Conservation (phyloP, 2,329 filamentous ascomycete genomes). For the Alternaria atra region DNA sequence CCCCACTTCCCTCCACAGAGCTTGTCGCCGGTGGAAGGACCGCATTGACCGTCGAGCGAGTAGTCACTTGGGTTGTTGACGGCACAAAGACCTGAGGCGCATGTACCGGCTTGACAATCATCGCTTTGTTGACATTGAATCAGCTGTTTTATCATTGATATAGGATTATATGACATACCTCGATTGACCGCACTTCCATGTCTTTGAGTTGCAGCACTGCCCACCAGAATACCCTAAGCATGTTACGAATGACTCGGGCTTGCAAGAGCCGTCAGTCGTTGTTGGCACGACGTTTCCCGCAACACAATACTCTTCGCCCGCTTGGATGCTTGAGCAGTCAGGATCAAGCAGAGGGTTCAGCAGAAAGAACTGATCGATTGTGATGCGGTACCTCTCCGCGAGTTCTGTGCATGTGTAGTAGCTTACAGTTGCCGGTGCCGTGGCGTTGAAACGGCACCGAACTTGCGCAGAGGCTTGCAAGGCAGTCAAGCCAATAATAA, state of each 20-base stretch:
- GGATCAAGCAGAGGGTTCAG: slow-evolving; percentile 14
- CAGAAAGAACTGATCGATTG: slow-evolving; percentile 11
- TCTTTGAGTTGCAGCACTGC: slow-evolving; percentile 42
- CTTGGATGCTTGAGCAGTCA: slow-evolving; percentile 14
- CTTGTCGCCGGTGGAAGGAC: slow-evolving; percentile 14
- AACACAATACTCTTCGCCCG: background rate
- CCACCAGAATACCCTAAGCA: background rate
- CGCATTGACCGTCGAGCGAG: slow-evolving; percentile 34
- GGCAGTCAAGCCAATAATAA: background rate
- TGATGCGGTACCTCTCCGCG: slow-evolving; percentile 6
- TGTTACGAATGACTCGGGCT: too few species aligned
- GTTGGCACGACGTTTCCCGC: too few species aligned
- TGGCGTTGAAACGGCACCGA: background rate
- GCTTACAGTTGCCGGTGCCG: background rate
- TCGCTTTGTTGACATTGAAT: background rate
- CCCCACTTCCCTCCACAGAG: slow-evolving; percentile 24
- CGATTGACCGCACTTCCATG: slow-evolving; percentile 3
- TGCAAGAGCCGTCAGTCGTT: too few species aligned
- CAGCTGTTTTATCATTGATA: too few species aligned
- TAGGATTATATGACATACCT: too few species aligned
- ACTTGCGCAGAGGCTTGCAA: too few species aligned
- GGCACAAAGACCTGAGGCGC: slow-evolving; percentile 5
- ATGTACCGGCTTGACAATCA: slow-evolving; percentile 10
- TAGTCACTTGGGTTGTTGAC: background rate
- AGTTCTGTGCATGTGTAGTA: slow-evolving; percentile 16